Percentiles rank a stretch among this genome's conserved stretches.
phyloP scores from a whole-genome alignment of 2,329 filamentous ascomycete genomes.

The Fusarium virguliforme region DNA sequence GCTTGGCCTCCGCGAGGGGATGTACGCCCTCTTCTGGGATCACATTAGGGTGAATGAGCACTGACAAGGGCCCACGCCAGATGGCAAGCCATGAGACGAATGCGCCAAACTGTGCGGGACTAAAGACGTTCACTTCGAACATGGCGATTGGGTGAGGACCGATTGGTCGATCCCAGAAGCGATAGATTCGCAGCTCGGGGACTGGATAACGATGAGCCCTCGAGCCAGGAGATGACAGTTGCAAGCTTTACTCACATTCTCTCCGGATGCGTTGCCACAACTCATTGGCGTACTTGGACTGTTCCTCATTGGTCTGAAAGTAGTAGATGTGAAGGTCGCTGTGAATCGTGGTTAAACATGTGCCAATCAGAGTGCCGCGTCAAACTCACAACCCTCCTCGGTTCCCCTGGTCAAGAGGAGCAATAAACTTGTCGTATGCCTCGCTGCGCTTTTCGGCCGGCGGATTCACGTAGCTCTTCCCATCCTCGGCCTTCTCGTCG shows the following conservation, averaged over 20 bases:
- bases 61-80: slow-evolving; percentile 85
- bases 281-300: slow-evolving; percentile 77
- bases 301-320: slow-evolving; percentile 73
- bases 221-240: rapidly evolving
- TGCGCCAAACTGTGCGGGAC: slow-evolving; percentile 88
- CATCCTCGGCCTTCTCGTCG: slow-evolving; percentile 76
- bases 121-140: slow-evolving; percentile 94
- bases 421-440: slow-evolving; percentile 79
- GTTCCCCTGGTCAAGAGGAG: slow-evolving; percentile 76
- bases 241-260: slow-evolving; percentile 73
- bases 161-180: slow-evolving; percentile 81
- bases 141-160: slow-evolving; percentile 89
- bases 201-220: slow-evolving; percentile 64
- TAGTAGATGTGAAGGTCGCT: slow-evolving; percentile 91
- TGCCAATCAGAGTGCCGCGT: neutral
- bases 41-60: slow-evolving; percentile 87
- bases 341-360: neutral
- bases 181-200: slow-evolving; percentile 87
- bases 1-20: slow-evolving; percentile 55
- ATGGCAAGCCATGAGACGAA: slow-evolving; percentile 90
- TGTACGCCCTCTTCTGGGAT: slow-evolving; percentile 60
- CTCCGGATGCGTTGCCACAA: slow-evolving; percentile 84
- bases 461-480: slow-evolving; percentile 83
- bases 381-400: slow-evolving; percentile 80
- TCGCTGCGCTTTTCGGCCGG: slow-evolving; percentile 73